Percentiles rank a stretch among this genome's conserved stretches.
Conservation (phyloP, 2,329 filamentous ascomycete genomes). For the Colletotrichum kahawae region DNA sequence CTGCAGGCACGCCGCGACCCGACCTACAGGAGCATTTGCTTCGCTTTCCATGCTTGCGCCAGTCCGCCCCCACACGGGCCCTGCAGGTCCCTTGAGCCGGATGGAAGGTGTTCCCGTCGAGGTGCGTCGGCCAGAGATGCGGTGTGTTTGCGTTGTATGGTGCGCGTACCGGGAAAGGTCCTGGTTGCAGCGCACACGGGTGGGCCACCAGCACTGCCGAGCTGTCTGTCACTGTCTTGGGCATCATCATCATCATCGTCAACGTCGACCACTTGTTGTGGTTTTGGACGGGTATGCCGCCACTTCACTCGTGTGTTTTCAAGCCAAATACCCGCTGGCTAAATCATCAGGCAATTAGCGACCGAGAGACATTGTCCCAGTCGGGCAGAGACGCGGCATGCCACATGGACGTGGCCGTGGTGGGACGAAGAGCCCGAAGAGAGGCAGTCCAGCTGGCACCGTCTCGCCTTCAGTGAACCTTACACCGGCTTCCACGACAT, state of each 20-base stretch:
- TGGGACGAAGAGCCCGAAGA: neutral
- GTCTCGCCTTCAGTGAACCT: neutral
- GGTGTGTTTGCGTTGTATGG: neutral
- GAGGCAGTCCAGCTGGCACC: neutral
- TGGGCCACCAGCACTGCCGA: neutral
- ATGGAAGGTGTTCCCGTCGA: neutral
- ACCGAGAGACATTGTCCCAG: neutral
- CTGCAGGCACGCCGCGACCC: neutral
- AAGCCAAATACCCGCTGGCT: neutral
- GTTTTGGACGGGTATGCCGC: neutral
- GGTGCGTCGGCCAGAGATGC: neutral
- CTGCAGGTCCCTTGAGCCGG: conserved; percentile 1
- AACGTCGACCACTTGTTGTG: neutral
- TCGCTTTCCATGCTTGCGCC: neutral
- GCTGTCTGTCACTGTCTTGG: neutral
- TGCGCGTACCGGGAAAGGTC: neutral
- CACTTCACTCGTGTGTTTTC: neutral
- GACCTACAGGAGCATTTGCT: neutral
- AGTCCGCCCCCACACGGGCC: neutral
- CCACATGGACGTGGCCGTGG: neutral
- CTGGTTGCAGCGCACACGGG: neutral
- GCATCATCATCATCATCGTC: neutral
- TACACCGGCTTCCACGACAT: no score
- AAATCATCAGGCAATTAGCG: neutral
- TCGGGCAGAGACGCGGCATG: neutral